These are phyloP conservation scores for Rhizopus arrhizus DNA, from an alignment of 371 early-diverging fungal genomes.

Conservation along the genomic window DNA sequence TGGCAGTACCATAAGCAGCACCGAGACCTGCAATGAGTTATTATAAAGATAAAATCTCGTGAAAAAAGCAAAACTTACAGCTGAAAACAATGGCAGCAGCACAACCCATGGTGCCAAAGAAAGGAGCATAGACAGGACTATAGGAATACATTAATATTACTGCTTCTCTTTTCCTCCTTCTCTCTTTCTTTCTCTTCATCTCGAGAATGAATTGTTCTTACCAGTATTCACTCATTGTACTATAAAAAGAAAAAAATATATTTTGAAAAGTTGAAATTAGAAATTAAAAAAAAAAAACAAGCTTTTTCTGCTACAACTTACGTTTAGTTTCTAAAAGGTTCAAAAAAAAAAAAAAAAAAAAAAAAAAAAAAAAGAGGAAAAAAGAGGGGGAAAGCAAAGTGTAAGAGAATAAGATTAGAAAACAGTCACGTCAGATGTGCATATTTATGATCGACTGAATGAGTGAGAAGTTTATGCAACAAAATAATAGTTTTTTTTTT, in stretches of 20 bases:
- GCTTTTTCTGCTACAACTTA: background rate
- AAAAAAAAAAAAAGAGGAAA: background rate
- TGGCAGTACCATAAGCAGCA: constrained; percentile 97
- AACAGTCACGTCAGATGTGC: background rate
- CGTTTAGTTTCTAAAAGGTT: too few relatives aligned
- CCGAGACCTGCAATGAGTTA: constrained; percentile 66
- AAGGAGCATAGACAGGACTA: constrained; percentile 94
- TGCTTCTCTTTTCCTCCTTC: background rate
- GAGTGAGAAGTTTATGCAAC: too few relatives aligned
- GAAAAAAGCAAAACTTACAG: constrained; percentile 69
- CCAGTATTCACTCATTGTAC: background rate
- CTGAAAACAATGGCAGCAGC: constrained; percentile 94
- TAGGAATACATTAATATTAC: constrained; percentile 13
- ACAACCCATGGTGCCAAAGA: constrained; percentile 96
- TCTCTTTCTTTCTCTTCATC: background rate
- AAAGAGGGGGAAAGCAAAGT: constrained; percentile 2
- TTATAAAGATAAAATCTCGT: too few relatives aligned
- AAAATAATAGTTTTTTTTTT: too few relatives aligned
- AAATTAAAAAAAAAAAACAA: background rate
- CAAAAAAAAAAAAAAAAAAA: background rate
- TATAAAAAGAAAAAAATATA: background rate
- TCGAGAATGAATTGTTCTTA: background rate
- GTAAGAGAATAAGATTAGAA: background rate
- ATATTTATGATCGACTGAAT: too few relatives aligned
- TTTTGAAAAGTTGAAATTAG: background rate